Base-by-base conservation (phyloP, 2,329 filamentous ascomycete genomes). In the Calonectria multiphialidica region DNA sequence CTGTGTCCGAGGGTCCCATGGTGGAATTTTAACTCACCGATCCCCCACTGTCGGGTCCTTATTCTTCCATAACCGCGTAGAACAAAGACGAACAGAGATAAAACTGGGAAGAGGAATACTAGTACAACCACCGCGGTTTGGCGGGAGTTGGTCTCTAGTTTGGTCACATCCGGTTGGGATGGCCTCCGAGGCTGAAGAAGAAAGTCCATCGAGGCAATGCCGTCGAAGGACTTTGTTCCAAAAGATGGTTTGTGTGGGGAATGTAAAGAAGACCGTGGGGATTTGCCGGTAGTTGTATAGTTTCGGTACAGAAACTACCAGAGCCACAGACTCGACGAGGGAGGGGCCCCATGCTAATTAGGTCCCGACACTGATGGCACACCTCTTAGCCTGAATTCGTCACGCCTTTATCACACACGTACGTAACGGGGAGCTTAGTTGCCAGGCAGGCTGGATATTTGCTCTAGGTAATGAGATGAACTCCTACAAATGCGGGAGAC, bases 41-140 rank as follows among this genome's bases (percentile, higher is more conserved):
- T 25, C 40, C 72, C 70, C 70, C 67, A 74, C 45, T 72, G 70
- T 13, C 61, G 59, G 37, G 63, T 49, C 25, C 66, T 71, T 30
- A 74, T 49, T 33, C 72, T 64, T 13, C 67, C 67, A 53, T 73
- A 74, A 18, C 35, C 67, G 16, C 72, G 64, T 16, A 74, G 40
- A 37, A 40, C 28, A 18, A 71, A 70, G 2, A 71, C 7, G 1
- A 71, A n/a, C n/a, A 68, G 16, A 5, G 70, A 72, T 33, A 73
- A 16, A n/a, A 44, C 15, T 8, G 72, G 72, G 45, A 74, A 73
- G 5, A 74, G 57, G 30, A 73, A 74, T 23, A 59, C 64, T 12
- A 72, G 30, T 2, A 68, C 49, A 3, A 72, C 57, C 13, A 68
- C 72, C 7, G 57, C 33, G 10, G 28, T 42, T 37, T 74, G 72